These are phyloP conservation scores for Melaleuca alternifolia DNA, from an alignment of 345 rosid genomes.

Conservation along the genomic window DNA sequence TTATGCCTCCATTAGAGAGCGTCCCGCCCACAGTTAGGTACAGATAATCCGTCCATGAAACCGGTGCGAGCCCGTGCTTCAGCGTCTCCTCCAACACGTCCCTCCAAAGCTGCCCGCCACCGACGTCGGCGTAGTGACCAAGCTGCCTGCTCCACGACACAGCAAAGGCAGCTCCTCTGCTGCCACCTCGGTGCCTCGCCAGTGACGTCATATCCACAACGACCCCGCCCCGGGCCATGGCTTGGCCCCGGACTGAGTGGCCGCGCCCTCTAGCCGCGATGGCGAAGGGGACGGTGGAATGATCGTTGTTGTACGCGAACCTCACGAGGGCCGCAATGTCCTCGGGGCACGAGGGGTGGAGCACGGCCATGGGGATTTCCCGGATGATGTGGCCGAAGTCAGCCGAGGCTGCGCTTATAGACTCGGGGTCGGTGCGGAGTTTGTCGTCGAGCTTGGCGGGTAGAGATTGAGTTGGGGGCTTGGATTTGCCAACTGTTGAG, in stretches of 20 bases:
- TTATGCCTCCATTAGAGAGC: constrained; percentile 85
- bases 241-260: constrained; percentile 73
- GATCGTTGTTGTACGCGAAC: constrained; percentile 6
- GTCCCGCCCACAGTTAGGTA: constrained; percentile 90
- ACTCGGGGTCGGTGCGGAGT: constrained; percentile 29
- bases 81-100: constrained; percentile 48
- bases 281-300: constrained; percentile 19
- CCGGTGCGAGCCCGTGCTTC: constrained; percentile 54
- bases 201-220: constrained; percentile 63
- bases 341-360: constrained; percentile 38
- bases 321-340: constrained; percentile 44
- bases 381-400: constrained; percentile 64
- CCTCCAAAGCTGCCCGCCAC: constrained; percentile 72
- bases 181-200: constrained; percentile 9
- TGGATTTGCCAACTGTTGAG: neutral
- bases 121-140: constrained; percentile 53
- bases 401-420: constrained; percentile 33
- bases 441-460: neutral
- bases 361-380: constrained; percentile 47
- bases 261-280: constrained; percentile 77
- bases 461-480: neutral
- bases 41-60: constrained; percentile 81
- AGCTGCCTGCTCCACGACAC: neutral
- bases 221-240: constrained; percentile 53
- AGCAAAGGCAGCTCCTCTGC: neutral